phyloP scores from a whole-genome alignment of 2,329 filamentous ascomycete species.

The Westerdykella aurantiaca region DNA sequence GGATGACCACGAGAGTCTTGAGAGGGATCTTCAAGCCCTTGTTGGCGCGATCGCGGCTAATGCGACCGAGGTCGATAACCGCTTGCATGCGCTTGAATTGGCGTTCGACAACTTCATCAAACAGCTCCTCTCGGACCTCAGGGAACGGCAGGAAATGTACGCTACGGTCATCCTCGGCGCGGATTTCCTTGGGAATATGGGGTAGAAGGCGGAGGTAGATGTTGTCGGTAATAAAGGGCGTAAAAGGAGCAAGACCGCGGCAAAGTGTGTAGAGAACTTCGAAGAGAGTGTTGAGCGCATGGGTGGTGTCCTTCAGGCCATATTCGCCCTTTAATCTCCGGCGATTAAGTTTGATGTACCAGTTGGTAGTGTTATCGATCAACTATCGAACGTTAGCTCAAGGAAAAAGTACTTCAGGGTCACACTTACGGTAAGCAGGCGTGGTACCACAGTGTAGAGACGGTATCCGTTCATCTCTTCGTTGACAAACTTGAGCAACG shows the following conservation, averaged over 20 bases:
- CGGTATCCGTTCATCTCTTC: slow-evolving; percentile 75
- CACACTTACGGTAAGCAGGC: slow-evolving; percentile 54
- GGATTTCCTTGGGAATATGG: slow-evolving; percentile 68
- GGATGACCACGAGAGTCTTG: slow-evolving; percentile 83
- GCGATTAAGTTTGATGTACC: slow-evolving; percentile 95
- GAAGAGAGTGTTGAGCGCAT: slow-evolving; percentile 89
- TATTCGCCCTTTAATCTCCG: slow-evolving; percentile 86
- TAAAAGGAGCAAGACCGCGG: slow-evolving; percentile 86
- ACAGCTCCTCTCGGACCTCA: slow-evolving; percentile 79
- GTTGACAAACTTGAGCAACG: slow-evolving; percentile 84
- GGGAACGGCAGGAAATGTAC: slow-evolving; percentile 93
- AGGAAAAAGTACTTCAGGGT: neutral
- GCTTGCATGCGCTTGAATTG: slow-evolving; percentile 87
- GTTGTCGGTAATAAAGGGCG: slow-evolving; percentile 89
- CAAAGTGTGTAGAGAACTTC: slow-evolving; percentile 88
- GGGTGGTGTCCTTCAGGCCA: slow-evolving; percentile 76
- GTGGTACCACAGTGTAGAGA: slow-evolving; percentile 81
- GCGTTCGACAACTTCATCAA: slow-evolving; percentile 79
- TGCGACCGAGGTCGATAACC: slow-evolving; percentile 84
- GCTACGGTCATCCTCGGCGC: slow-evolving; percentile 68
- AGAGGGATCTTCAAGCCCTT: slow-evolving; percentile 87
- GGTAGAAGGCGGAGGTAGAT: slow-evolving; percentile 82
- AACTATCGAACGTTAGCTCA: slow-evolving; percentile 39
- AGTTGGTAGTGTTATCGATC: slow-evolving; percentile 96
- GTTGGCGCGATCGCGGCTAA: slow-evolving; percentile 76